Conservation (phyloP, 257 asterid genomes). For the Orobanche coerulescens region DNA sequence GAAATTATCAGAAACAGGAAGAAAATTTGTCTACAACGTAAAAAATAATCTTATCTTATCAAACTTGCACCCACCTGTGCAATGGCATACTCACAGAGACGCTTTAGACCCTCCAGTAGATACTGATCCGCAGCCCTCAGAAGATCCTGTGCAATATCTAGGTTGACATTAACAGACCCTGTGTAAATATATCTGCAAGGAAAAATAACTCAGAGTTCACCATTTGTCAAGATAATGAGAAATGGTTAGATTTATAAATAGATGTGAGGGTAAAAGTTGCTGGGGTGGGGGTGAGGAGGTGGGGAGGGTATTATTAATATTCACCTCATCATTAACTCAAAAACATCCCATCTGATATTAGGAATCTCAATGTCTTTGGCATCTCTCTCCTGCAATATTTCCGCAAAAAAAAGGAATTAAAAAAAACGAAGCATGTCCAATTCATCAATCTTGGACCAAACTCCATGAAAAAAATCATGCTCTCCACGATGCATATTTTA, state of each 20-base stretch:
- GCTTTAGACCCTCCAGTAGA: slow-evolving; percentile 94
- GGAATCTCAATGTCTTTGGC: slow-evolving; percentile 98
- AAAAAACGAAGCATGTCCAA: slow-evolving; percentile 13
- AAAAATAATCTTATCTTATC: neutral
- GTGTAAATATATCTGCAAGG: slow-evolving; percentile 75
- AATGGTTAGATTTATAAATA: neutral
- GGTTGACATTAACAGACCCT: slow-evolving; percentile 74
- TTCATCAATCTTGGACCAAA: neutral
- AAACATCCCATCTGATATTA: slow-evolving; percentile 90
- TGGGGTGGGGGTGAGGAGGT: no score
- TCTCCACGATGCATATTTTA: neutral
- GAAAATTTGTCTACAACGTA: neutral
- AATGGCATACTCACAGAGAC: slow-evolving; percentile 81
- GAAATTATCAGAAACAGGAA: slow-evolving; percentile 26
- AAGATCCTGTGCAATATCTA: slow-evolving; percentile 89
- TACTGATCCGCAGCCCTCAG: slow-evolving; percentile 96
- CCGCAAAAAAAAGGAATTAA: neutral
- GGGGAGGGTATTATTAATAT: slow-evolving; percentile 1
- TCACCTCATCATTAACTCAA: slow-evolving; percentile 98
- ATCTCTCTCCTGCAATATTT: slow-evolving; percentile 74
- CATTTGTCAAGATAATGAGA: neutral
- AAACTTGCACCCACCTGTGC: slow-evolving; percentile 55
- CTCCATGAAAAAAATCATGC: neutral
- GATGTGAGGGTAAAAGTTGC: neutral
- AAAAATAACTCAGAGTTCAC: slow-evolving; percentile 7